phyloP scores from a whole-genome alignment of 1,139 yeast species.

The Sugiyamaella novakii region DNA sequence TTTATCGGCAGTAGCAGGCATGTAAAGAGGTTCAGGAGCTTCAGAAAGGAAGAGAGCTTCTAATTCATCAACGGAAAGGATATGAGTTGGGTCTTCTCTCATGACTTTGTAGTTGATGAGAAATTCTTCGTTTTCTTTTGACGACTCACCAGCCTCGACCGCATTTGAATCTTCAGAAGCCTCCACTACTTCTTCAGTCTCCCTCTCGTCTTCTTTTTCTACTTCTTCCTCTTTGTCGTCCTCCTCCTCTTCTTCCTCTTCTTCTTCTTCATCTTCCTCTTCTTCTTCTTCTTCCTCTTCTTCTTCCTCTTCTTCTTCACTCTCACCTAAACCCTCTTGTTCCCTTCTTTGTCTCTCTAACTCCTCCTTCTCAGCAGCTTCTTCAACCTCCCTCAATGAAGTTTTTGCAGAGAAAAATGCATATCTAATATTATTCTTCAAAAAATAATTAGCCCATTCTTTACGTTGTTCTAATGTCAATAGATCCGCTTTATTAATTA shows the following conservation, averaged over 20 bases:
- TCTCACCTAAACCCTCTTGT: conserved; percentile 29
- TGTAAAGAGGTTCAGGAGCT: conserved; percentile 66
- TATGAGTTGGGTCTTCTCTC: conserved; percentile 57
- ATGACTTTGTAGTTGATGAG: conserved; percentile 32
- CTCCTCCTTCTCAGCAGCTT: conserved; percentile 28
- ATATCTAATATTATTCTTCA: conserved; percentile 65
- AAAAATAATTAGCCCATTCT: conserved; percentile 85
- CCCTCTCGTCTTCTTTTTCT: conserved; percentile 21
- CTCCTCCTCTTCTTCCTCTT: conserved; percentile 29
- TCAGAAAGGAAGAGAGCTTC: conserved; percentile 77
- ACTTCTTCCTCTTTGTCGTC: conserved; percentile 30
- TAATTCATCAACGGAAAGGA: conserved; percentile 79
- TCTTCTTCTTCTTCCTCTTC: conserved; percentile 31
- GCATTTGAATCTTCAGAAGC: conserved; percentile 27
- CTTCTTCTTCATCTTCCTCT: conserved; percentile 27
- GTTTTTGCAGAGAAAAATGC: conserved; percentile 92
- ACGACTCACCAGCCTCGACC: background rate
- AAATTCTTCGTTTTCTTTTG: background rate
- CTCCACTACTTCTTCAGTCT: conserved; percentile 25
- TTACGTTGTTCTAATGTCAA: conserved; percentile 74
- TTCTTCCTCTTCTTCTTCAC: conserved; percentile 20
- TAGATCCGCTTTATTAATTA: conserved; percentile 94
- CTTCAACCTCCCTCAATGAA: conserved; percentile 47
- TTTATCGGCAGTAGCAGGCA: conserved; percentile 43
- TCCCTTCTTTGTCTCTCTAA: conserved; percentile 27